Evolutionary conservation across 2,329 filamentous ascomycete species (phyloP).

Genomic region (Scedosporium aurantiacum): DNA sequence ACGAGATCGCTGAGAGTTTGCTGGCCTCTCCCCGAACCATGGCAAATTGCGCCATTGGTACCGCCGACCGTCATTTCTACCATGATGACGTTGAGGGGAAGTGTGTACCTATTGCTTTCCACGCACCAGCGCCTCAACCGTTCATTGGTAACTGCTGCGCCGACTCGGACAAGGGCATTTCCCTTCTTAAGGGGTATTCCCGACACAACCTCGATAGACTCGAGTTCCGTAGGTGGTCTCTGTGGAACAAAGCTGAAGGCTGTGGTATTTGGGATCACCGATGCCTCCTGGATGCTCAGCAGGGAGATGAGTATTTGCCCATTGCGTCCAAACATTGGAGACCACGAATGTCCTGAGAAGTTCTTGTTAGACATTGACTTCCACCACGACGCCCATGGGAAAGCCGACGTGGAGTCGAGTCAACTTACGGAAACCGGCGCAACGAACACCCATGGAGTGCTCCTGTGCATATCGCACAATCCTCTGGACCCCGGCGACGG

Average conservation of each 20-base stretch:
- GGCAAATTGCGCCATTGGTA: slow-evolving; percentile 32
- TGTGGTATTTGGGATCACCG: slow-evolving; percentile 24
- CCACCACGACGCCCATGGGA: not conserved
- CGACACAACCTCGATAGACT: slow-evolving; percentile 24
- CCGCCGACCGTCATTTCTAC: slow-evolving; percentile 37
- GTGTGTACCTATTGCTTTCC: slow-evolving; percentile 24
- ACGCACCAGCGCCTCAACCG: slow-evolving; percentile 33
- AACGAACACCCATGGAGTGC: slow-evolving; percentile 25
- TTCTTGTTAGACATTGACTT: not conserved
- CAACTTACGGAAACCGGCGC: slow-evolving; percentile 25
- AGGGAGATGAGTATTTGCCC: slow-evolving; percentile 31
- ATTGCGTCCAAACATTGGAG: slow-evolving; percentile 26
- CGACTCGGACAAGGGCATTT: slow-evolving; percentile 26
- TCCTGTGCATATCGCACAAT: slow-evolving; percentile 25
- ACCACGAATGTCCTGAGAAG: slow-evolving; percentile 25
- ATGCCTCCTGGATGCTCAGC: slow-evolving; percentile 25
- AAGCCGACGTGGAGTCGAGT: not conserved
- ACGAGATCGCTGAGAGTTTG: slow-evolving; percentile 34
- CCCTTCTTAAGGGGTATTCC: slow-evolving; percentile 17
- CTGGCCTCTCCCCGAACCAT: slow-evolving; percentile 32
- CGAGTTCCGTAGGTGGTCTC: slow-evolving; percentile 21
- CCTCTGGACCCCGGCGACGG: slow-evolving; percentile 26
- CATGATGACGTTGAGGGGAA: slow-evolving; percentile 34
- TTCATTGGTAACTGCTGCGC: slow-evolving; percentile 33
- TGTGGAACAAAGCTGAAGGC: slow-evolving; percentile 19